These are phyloP conservation scores for Cadophora luteo-olivacea DNA, from an alignment of 2,329 filamentous ascomycete species.

Conservation along the genomic window DNA sequence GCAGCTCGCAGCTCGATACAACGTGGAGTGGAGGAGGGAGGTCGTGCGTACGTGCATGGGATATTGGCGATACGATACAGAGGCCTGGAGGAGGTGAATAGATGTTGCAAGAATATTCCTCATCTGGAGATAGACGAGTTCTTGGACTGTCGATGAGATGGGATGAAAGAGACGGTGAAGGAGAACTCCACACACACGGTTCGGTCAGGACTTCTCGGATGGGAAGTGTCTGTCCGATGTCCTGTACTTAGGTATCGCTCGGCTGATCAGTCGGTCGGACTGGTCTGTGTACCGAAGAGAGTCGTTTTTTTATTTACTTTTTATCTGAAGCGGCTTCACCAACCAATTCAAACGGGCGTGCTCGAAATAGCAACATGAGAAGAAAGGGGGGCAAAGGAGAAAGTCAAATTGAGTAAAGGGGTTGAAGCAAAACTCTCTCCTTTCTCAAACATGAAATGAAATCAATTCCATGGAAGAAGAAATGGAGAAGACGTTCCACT, in stretches of 20 bases:
- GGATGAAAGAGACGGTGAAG: conserved; percentile 16
- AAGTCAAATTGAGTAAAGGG: not conserved
- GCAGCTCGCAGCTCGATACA: conserved; percentile 16
- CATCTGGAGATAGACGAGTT: not conserved
- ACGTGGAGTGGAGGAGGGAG: conserved; percentile 12
- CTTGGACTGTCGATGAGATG: not conserved
- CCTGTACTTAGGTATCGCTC: not conserved
- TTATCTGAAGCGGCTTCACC: not conserved
- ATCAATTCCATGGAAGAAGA: not conserved
- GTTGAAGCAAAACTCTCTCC: not conserved
- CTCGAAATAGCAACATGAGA: not conserved
- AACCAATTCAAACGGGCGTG: not conserved
- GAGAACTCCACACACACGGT: not conserved
- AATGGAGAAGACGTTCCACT: not conserved
- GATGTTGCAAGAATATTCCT: conserved; percentile 5
- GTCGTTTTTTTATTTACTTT: conserved; percentile 9
- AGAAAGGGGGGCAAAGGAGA: not conserved
- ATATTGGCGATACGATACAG: conserved; percentile 5
- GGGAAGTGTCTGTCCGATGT: conserved; percentile 3
- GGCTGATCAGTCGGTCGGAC: not conserved
- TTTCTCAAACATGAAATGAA: conserved; percentile 7
- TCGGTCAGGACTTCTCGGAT: not conserved
- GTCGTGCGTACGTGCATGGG: conserved; percentile 20
- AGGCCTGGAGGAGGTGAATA: not conserved
- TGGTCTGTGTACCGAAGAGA: not conserved